Evolutionary conservation across 176 grass and related monocot genomes (phyloP), one percentile per base, ranked within the genome.

Genomic region (Eragrostis curvula): DNA sequence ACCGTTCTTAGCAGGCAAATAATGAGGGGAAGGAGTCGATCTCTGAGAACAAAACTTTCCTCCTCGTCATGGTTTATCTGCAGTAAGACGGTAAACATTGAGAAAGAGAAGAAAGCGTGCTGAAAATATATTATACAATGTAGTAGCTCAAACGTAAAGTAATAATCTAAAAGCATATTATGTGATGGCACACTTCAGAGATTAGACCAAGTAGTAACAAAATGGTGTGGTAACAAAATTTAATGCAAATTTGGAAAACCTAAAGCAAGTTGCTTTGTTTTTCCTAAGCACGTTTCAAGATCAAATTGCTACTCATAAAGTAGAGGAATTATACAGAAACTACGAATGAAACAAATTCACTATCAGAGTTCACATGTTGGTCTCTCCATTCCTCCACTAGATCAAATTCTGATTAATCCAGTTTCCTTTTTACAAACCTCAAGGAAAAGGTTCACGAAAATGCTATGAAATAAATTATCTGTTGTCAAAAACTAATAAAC

Each of bases 1-100:
- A 96, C 96, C 70, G 85, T 96, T 96, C 96, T 93, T 50, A 95
- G 76, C 73, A 95, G 77, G 78, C 96, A 95, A 90, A 95, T 91
- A 71, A 99, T 91, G 62, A 99, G 93, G 71, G 96, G 96, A 7
- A 99, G 93, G 77, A 96, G 96, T n/a, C 58, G 85, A 79, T 92
- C 93, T 88, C 88, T 92, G 20, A 99, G 87, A 70, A 88, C 73
- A 68, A 90, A 91, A 82, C 89, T 88, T 78, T 92, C 93, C n/a
- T 89, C 89, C 25, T 86, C 93, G 43, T 89, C 87, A 80, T 87
- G 44, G 16, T 90, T 90, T 80, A 76, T 89, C 93, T 96, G 79
- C 44, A 70, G 32, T 18, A 70, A 79, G 42, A 86, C 66, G 64
- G 65, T 84, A 6, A 71, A 84, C 43, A 64, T 42, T 42, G n/a